Evolutionary conservation across 2,329 filamentous ascomycete species (phyloP), one percentile per base, ranked within the genome.

Genomic region (Didymellaceae sp.): DNA sequence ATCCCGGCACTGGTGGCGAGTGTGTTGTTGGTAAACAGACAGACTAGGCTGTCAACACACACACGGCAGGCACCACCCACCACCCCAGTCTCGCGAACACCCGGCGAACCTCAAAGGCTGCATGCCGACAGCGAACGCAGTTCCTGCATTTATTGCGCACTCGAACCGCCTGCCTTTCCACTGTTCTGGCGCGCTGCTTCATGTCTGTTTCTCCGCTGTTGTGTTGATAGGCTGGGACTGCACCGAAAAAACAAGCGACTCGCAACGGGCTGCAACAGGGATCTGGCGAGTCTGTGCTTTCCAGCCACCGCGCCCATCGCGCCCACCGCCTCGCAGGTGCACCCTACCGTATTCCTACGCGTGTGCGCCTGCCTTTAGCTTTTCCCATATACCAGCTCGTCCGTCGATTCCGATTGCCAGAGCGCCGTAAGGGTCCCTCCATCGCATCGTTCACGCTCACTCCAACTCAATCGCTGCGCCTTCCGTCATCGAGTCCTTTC

Each of bases 311-410:
- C 43, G 34, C 33, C 35, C 30, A 24, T 35, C 33, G n/a, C 26
- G n/a, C 26, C 26, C 26, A 28, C 26, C 26, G 26, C 26, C 22
- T 25, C 22, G 22, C 10, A 25, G 22, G 22, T 28, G n/a, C 26
- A 28, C n/a, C n/a, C n/a, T n/a, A n/a, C n/a, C n/a, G n/a, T n/a
- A n/a, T n/a, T 35, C 38, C 33, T 33, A 45, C 61, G 26, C 26
- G 26, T 28, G n/a, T 28, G 26, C 26, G 26, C 26, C 26, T 28
- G 26, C 26, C 26, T 28, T 28, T 28, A 28, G 26, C 26, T 52
- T 38, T 45, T 52, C 54, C 52, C 58, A 58, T 62, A 55, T 59
- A 56, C 60, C 65, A 61, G 51, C 57, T 54, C 61, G 56, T 56
- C 56, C 61, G 63, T 63, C 65, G 60, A 57, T 58, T 47, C 42